Evolutionary conservation across 2,329 filamentous ascomycete species (phyloP).

Genomic region (Xylariaceae sp.): DNA sequence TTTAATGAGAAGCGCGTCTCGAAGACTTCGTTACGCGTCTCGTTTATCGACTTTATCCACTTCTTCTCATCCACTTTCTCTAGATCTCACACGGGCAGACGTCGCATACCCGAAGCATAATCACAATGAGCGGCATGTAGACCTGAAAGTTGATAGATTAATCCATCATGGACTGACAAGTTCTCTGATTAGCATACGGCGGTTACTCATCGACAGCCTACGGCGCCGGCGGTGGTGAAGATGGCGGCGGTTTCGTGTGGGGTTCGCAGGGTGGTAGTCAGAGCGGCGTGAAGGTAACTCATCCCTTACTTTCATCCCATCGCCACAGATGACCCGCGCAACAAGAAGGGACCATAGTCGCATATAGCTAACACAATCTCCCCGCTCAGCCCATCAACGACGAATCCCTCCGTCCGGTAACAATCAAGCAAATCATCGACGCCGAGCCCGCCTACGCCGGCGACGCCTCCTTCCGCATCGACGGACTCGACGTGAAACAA

Average conservation of each 20-base stretch:
- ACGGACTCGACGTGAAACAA: conserved; percentile 67
- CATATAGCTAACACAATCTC: conserved; percentile 5
- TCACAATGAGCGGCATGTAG: conserved; percentile 20
- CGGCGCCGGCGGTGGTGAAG: conserved; percentile 52
- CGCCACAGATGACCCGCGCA: background rate
- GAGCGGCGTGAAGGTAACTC: conserved; percentile 29
- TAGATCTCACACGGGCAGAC: background rate
- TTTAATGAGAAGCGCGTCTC: conserved; percentile 23
- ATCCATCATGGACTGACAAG: conserved; percentile 4
- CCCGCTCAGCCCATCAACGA: conserved; percentile 58
- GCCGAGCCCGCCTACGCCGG: conserved; percentile 63
- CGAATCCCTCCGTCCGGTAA: conserved; percentile 87
- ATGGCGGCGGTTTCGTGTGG: conserved; percentile 57
- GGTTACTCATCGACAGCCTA: conserved; percentile 43
- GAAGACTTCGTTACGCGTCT: conserved; percentile 24
- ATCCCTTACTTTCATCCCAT: background rate
- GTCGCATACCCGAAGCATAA: background rate
- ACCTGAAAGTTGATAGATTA: background rate
- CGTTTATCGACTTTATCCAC: background rate
- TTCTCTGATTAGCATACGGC: conserved; percentile 40
- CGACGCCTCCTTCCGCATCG: conserved; percentile 73
- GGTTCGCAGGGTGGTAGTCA: conserved; percentile 58
- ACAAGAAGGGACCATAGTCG: background rate
- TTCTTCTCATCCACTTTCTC: conserved; percentile 5
- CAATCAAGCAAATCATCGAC: conserved; percentile 89